These are phyloP conservation scores for Lactarius sp. DNA, from an alignment of 768 basidiomycete species.

Conservation along the genomic window DNA sequence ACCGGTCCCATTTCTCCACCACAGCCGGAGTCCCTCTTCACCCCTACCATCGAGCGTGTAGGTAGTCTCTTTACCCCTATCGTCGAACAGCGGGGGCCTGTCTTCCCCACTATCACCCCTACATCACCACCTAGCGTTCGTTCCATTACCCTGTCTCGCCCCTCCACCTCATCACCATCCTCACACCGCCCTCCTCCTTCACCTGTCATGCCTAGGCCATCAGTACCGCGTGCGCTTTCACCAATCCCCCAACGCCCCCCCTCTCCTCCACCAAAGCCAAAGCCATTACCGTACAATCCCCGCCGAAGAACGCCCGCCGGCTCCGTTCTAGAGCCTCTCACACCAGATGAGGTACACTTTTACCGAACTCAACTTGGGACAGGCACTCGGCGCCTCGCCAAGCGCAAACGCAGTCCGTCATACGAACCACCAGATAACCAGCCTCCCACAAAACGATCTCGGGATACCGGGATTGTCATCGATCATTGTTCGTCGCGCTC, in stretches of 20 bases:
- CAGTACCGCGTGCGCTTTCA: constrained; percentile 21
- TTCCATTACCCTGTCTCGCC: constrained; percentile 21
- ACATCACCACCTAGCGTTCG: constrained; percentile 19
- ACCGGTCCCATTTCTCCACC: constrained; percentile 14
- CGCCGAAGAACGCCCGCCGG: constrained; percentile 29
- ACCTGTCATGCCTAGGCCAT: constrained; percentile 21
- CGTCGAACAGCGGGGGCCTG: constrained; percentile 16
- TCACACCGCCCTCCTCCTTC: constrained; percentile 22
- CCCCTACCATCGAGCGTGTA: constrained; percentile 16
- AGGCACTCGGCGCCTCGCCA: constrained; percentile 33
- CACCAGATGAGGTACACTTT: constrained; percentile 22
- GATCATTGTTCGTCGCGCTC: constrained; percentile 62
- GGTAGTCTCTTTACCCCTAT: constrained; percentile 17
- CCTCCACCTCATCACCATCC: constrained; percentile 26
- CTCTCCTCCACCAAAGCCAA: constrained; percentile 25
- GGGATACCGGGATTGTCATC: constrained; percentile 71
- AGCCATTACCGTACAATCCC: constrained; percentile 25
- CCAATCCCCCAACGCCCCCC: constrained; percentile 25
- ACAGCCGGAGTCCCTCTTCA: constrained; percentile 20
- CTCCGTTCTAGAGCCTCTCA: constrained; percentile 29
- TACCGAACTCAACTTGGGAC: constrained; percentile 32
- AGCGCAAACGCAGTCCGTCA: constrained; percentile 28
- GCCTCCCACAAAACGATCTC: constrained; percentile 42
- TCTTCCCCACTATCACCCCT: constrained; percentile 7
- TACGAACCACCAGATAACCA: constrained; percentile 21